Evolutionary conservation across 2,329 filamentous ascomycete genomes (phyloP).

Genomic region (Cladosporium sp.): DNA sequence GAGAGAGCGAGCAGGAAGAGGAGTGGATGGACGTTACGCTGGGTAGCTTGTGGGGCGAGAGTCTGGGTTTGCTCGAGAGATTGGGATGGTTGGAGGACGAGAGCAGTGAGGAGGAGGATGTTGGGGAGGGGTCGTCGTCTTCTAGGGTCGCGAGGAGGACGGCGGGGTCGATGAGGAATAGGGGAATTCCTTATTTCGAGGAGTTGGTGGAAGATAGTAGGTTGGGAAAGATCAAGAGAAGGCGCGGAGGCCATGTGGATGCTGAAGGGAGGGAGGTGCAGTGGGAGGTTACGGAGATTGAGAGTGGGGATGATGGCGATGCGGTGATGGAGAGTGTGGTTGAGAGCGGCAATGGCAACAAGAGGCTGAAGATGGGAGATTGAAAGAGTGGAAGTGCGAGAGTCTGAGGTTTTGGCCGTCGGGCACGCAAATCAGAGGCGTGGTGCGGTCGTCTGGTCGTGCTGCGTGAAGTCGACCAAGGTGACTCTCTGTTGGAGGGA

Average conservation of each 20-base stretch:
- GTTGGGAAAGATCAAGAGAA: constrained; percentile 66
- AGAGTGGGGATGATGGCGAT: constrained; percentile 21
- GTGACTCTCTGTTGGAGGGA: neutral
- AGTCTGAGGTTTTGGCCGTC: neutral
- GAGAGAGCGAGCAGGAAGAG: constrained; percentile 40
- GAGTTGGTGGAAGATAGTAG: constrained; percentile 73
- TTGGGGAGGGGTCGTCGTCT: neutral
- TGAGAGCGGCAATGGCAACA: constrained; percentile 20
- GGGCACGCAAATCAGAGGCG: neutral
- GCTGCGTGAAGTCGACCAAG: neutral
- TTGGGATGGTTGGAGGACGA: constrained; percentile 61
- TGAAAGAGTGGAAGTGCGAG: neutral
- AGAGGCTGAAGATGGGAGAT: constrained; percentile 25
- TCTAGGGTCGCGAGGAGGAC: neutral
- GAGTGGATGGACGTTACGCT: constrained; percentile 77
- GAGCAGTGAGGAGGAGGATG: constrained; percentile 28
- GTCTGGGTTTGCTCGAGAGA: constrained; percentile 71
- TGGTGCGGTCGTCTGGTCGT: neutral
- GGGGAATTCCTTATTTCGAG: constrained; percentile 83
- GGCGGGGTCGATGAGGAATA: constrained; percentile 29
- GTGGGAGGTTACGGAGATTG: constrained; percentile 79
- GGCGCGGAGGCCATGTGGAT: constrained; percentile 59
- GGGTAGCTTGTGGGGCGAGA: constrained; percentile 71
- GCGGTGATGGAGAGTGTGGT: constrained; percentile 4
- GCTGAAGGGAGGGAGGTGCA: constrained; percentile 70